phyloP scores from a whole-genome alignment of 2,329 filamentous ascomycete species.

The Sporothrix humicola region DNA sequence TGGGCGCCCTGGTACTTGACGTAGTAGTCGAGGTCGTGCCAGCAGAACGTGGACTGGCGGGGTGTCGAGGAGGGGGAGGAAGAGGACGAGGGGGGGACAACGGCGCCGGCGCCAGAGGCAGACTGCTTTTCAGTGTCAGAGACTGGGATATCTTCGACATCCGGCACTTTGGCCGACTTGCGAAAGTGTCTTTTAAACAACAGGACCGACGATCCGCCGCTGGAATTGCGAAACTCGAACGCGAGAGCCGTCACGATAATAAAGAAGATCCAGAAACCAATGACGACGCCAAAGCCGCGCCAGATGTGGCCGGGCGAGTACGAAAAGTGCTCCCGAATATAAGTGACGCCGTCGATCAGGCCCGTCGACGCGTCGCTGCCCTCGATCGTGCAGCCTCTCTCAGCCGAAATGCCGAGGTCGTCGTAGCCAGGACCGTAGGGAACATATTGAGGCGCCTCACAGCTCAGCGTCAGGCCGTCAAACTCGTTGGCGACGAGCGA shows the following conservation, averaged over 20 bases:
- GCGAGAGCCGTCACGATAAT: conserved; percentile 57
- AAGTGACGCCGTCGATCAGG: conserved; percentile 61
- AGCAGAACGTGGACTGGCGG: conserved; percentile 71
- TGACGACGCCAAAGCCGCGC: conserved; percentile 78
- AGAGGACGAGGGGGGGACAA: too few species aligned
- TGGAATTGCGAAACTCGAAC: conserved; percentile 66
- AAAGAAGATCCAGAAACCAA: conserved; percentile 68
- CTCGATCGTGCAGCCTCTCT: conserved; percentile 27
- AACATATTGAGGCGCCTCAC: conserved; percentile 46
- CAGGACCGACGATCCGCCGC: conserved; percentile 44
- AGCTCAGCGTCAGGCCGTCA: conserved; percentile 62
- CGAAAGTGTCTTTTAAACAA: conserved; percentile 35
- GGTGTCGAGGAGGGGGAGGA: too few species aligned
- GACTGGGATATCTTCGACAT: conserved; percentile 4
- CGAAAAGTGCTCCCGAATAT: conserved; percentile 56
- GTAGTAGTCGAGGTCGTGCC: conserved; percentile 73
- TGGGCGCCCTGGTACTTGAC: conserved; percentile 64
- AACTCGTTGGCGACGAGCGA: conserved; percentile 62
- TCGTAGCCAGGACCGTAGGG: conserved; percentile 31
- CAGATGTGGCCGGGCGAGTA: conserved; percentile 67
- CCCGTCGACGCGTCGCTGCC: conserved; percentile 22
- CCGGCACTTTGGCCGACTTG: not conserved
- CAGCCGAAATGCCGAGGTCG: not conserved
- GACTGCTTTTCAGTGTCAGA: not conserved
- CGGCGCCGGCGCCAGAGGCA: too few species aligned